Evolutionary conservation across 1,139 yeast species (phyloP).

Genomic region (Saccharomyces uvarum): DNA sequence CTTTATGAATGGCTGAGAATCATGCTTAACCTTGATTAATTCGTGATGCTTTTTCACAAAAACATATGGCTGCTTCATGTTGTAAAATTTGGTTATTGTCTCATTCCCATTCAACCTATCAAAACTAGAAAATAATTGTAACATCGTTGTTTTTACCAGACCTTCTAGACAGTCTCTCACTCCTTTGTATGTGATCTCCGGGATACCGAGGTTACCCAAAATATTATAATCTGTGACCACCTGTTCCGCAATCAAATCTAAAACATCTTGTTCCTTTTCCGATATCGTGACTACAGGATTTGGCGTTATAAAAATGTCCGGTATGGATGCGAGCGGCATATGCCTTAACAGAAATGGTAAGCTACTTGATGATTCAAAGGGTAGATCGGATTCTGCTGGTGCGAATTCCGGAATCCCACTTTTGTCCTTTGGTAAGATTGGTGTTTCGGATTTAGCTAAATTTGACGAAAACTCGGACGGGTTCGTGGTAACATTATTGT

Average conservation of each 20-base stretch:
- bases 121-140: slow-evolving; percentile 18
- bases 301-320: slow-evolving; percentile 38
- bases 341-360: slow-evolving; percentile 58
- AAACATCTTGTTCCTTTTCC: slow-evolving; percentile 19
- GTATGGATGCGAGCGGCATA: slow-evolving; percentile 54
- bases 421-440: slow-evolving; percentile 8
- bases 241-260: slow-evolving; percentile 36
- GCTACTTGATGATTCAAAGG: slow-evolving; percentile 38
- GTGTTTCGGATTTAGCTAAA: background rate
- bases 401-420: slow-evolving; percentile 6
- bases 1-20: slow-evolving; percentile 24
- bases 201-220: slow-evolving; percentile 21
- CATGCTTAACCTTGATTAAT: slow-evolving; percentile 26
- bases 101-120: slow-evolving; percentile 23
- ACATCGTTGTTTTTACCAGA: slow-evolving; percentile 17
- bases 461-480: background rate
- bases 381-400: slow-evolving; percentile 10
- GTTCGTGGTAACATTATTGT: background rate
- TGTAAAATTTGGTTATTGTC: slow-evolving; percentile 22
- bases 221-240: slow-evolving; percentile 39
- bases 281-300: slow-evolving; percentile 23
- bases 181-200: slow-evolving; percentile 17
- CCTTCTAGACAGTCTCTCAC: slow-evolving; percentile 18
- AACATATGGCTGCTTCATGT: slow-evolving; percentile 25
- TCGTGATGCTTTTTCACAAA: slow-evolving; percentile 28